phyloP scores from a whole-genome alignment of 345 rosid species.

The Populus nigra region DNA sequence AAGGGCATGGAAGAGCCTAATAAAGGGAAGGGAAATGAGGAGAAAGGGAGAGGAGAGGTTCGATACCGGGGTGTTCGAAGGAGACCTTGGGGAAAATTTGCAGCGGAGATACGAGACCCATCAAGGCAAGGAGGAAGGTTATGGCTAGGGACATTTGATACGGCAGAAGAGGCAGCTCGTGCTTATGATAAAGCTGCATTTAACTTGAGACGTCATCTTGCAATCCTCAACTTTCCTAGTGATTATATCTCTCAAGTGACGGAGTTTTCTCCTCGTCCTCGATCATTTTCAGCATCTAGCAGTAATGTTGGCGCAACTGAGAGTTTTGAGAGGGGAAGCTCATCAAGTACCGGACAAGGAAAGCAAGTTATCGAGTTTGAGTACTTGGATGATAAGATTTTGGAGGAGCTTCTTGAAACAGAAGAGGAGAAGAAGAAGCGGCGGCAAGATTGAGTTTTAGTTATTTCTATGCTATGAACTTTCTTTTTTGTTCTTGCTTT shows the following conservation, averaged over 20 bases:
- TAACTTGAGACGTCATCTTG: constrained; percentile 68
- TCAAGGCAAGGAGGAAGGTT: constrained; percentile 62
- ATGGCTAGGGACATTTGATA: constrained; percentile 89
- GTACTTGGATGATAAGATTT: constrained; percentile 63
- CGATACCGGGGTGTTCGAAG: constrained; percentile 71
- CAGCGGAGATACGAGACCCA: constrained; percentile 83
- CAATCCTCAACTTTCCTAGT: constrained; percentile 73
- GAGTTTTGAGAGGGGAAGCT: constrained; percentile 19
- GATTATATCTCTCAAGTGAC: constrained; percentile 49
- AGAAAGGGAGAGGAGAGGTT: constrained; percentile 40
- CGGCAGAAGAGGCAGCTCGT: constrained; percentile 80
- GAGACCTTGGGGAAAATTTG: constrained; percentile 89
- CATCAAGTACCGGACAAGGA: constrained; percentile 30
- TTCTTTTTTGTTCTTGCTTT: background rate
- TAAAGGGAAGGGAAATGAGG: constrained; percentile 11
- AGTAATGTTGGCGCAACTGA: background rate
- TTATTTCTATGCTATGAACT: background rate
- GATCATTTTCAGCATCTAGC: constrained; percentile 19
- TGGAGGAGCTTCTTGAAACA: constrained; percentile 81
- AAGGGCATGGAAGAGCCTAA: constrained; percentile 3
- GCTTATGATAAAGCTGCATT: constrained; percentile 87
- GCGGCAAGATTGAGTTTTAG: constrained; percentile 16
- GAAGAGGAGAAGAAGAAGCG: constrained; percentile 56
- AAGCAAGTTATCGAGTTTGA: constrained; percentile 75
- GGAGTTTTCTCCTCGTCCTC: constrained; percentile 30